phyloP scores from a whole-genome alignment of 257 asterid species.

The Coffea eugenioides region DNA sequence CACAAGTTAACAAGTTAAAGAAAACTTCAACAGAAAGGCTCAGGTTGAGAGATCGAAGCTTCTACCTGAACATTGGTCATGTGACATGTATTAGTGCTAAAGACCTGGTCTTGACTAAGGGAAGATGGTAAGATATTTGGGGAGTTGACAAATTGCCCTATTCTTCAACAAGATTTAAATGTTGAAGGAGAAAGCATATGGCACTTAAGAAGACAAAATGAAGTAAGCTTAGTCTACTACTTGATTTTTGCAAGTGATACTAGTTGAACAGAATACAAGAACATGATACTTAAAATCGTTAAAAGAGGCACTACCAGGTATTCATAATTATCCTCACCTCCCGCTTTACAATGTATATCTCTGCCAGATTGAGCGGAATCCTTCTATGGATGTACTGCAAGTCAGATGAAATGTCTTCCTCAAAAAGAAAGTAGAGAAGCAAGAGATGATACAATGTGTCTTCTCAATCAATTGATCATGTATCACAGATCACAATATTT shows the following conservation, averaged over 20 bases:
- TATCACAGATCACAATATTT: conserved; percentile 30
- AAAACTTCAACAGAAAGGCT: conserved; percentile 1
- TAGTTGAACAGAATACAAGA: not conserved
- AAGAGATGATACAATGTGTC: not conserved
- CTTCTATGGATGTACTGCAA: conserved; percentile 15
- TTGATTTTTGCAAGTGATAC: not conserved
- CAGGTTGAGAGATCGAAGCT: not conserved
- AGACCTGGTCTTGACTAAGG: not conserved
- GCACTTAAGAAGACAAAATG: not conserved
- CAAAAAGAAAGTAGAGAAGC: conserved; percentile 7
- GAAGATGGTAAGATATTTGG: not conserved
- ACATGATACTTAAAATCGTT: not conserved
- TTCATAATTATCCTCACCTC: conserved; percentile 21
- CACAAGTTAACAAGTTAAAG: conserved; percentile 3
- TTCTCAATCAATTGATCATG: conserved; percentile 18
- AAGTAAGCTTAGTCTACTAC: not conserved
- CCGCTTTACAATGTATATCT: conserved; percentile 16
- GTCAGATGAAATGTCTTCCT: conserved; percentile 10
- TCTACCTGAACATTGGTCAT: conserved; percentile 10
- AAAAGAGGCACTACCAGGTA: not conserved
- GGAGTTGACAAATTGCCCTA: not conserved
- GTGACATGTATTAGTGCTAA: not conserved
- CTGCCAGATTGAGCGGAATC: conserved; percentile 14
- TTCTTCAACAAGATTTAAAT: not conserved
- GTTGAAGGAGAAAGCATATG: not conserved